Evolutionary conservation across 169 alveolate genomes (phyloP), one percentile per base, ranked within the genome.

Genomic region (Eimeria falciformis): DNA sequence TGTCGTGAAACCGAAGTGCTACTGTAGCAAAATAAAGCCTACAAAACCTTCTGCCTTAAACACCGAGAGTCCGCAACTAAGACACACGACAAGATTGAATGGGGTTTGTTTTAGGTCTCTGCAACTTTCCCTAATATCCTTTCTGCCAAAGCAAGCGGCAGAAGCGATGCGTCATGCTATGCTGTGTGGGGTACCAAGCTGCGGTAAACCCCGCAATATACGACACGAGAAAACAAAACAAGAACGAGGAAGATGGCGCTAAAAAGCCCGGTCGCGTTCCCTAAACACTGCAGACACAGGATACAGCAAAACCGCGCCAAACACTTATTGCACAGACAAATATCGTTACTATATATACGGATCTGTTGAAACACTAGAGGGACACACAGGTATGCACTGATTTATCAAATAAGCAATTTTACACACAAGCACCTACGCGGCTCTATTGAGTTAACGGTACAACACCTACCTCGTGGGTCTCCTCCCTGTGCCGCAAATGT

Each of bases 401-500:
- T 18, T n/a, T 3, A 53, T 17, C 65, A 17, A 53, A n/a, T n/a
- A 2, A 18, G 5, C 65, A 17, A 17, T 0, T 53, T 53, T 5
- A 53, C 21, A 6, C 5, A 17, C 43, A 62, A 5, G 23, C 75
- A n/a, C 9, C 75, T 62, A 62, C 40, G 75, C 5, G 17, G 33
- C 6, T 62, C 3, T 21, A 9, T 5, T 58, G 27, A 37, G 56
- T 29, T 27, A 0, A 40, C 45, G 43, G 33, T 29, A 11, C 69
- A 4, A 50, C 65, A 45, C 93, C 33, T 78, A 87, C 95, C 93
- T 73, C 95, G 91, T 33, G 95, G 93, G 55, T 93, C 95, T n/a
- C 95, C 93, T n/a, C 95, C 95, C 53, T 88, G 93, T n/a, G 93
- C 93, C 21, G 93, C 95, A 58, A 84, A 86, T n/a, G 91, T 93